Conservation (phyloP, 306 rosid genomes). For the Acacia crassicarpa region DNA sequence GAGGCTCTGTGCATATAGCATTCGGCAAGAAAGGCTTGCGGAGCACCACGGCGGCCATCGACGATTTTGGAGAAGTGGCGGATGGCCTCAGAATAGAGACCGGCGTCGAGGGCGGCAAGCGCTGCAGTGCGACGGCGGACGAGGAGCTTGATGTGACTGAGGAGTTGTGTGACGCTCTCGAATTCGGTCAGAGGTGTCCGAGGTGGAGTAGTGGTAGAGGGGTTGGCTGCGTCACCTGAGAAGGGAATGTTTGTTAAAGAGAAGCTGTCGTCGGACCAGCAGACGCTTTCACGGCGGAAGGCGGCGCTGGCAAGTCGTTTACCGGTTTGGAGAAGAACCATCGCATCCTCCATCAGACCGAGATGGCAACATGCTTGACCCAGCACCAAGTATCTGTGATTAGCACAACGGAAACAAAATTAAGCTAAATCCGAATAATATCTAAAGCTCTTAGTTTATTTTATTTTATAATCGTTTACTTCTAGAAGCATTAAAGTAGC, state of each 20-base stretch:
- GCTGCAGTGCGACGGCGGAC: constrained; percentile 85
- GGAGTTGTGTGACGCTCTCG: constrained; percentile 60
- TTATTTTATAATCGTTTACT: background rate
- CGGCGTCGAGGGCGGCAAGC: constrained; percentile 82
- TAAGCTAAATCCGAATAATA: background rate
- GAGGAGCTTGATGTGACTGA: constrained; percentile 81
- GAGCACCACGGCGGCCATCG: constrained; percentile 89
- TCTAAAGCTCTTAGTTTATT: background rate
- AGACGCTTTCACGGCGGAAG: constrained; percentile 85
- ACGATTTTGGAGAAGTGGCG: constrained; percentile 84
- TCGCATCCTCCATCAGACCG: constrained; percentile 95
- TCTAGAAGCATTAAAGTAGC: background rate
- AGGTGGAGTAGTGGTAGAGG: constrained; percentile 49
- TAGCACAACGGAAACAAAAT: background rate
- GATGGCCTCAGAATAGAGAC: constrained; percentile 81
- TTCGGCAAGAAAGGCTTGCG: constrained; percentile 89
- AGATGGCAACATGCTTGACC: constrained; percentile 94
- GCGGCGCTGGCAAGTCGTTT: constrained; percentile 92
- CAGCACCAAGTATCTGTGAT: constrained; percentile 70
- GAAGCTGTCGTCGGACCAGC: constrained; percentile 90
- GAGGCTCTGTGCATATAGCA: constrained; percentile 81
- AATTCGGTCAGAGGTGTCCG: constrained; percentile 50
- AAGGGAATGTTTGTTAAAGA: constrained; percentile 46
- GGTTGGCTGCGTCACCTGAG: constrained; percentile 32
- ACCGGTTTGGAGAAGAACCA: constrained; percentile 93